phyloP scores from a whole-genome alignment of 352 stramenopile species.

The Aphanomyces astaci region DNA sequence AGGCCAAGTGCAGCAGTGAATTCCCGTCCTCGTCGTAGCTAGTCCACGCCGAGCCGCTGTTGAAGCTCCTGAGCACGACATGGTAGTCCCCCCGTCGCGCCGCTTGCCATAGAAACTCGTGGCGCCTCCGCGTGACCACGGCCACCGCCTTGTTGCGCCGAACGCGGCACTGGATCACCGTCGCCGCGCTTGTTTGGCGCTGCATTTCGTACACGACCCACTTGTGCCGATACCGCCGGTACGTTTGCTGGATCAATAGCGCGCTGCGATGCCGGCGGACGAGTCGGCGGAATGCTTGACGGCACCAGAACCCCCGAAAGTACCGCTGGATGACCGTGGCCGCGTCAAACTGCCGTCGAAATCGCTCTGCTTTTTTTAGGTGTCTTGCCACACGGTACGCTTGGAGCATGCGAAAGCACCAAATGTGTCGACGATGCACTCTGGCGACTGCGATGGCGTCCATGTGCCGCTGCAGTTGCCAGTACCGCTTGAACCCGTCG shows the following conservation, averaged over 20 bases:
- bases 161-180: conserved; percentile 51
- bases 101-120: conserved; percentile 52
- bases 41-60: conserved; percentile 41
- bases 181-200: conserved; percentile 37
- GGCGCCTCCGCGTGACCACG: conserved; percentile 32
- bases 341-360: conserved; percentile 32
- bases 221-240: conserved; percentile 39
- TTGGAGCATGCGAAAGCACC: conserved; percentile 17
- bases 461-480: neutral
- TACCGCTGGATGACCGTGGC: conserved; percentile 61
- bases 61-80: conserved; percentile 48
- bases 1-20: conserved; percentile 59
- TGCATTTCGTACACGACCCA: conserved; percentile 32
- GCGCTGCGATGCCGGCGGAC: conserved; percentile 38
- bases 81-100: conserved; percentile 72
- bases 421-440: neutral
- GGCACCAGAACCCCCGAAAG: conserved; percentile 47
- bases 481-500: conserved; percentile 21
- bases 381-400: conserved; percentile 26
- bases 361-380: conserved; percentile 34
- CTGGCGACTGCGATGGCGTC: neutral
- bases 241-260: conserved; percentile 47
- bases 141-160: conserved; percentile 35
- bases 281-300: conserved; percentile 36
- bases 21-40: conserved; percentile 48